Percentiles rank a stretch among this genome's conserved stretches.
These are phyloP conservation scores for Lyophyllum shimeji DNA, from an alignment of 768 basidiomycete species.

Conservation along the genomic window DNA sequence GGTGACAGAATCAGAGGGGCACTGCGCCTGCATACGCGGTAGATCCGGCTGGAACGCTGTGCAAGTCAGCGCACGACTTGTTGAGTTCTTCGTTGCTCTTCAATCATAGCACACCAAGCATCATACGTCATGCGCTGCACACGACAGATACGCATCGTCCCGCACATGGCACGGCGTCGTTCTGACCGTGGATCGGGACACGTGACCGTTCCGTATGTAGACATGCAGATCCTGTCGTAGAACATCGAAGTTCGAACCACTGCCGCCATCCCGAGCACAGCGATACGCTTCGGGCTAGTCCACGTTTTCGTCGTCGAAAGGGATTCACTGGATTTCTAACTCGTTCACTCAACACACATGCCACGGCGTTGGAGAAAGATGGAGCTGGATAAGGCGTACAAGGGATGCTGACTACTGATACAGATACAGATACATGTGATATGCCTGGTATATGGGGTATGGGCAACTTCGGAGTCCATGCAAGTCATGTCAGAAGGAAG, in stretches of 20 bases:
- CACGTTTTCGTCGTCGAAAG: too few relatives aligned
- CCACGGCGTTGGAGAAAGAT: not conserved
- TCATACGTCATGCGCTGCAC: not conserved
- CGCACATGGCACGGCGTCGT: not conserved
- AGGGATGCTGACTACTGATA: not conserved
- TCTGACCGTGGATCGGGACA: too few relatives aligned
- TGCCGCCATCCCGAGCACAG: too few relatives aligned
- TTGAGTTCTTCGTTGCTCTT: not conserved
- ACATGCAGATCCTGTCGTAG: too few relatives aligned
- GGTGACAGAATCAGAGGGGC: too few relatives aligned
- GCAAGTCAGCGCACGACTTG: not conserved
- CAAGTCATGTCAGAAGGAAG: not conserved
- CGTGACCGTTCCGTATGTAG: too few relatives aligned
- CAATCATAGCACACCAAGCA: not conserved
- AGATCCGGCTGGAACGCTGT: not conserved
- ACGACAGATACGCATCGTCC: not conserved
- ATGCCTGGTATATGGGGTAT: conserved; percentile 1
- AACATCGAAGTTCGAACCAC: too few relatives aligned
- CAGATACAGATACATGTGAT: not conserved
- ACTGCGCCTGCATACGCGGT: too few relatives aligned
- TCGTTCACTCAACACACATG: too few relatives aligned
- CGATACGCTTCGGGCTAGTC: too few relatives aligned
- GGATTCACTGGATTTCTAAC: too few relatives aligned
- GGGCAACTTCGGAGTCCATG: not conserved
- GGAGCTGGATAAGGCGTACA: not conserved